phyloP scores from a whole-genome alignment of 306 rosid genomes.

The Quercus mongolica region DNA sequence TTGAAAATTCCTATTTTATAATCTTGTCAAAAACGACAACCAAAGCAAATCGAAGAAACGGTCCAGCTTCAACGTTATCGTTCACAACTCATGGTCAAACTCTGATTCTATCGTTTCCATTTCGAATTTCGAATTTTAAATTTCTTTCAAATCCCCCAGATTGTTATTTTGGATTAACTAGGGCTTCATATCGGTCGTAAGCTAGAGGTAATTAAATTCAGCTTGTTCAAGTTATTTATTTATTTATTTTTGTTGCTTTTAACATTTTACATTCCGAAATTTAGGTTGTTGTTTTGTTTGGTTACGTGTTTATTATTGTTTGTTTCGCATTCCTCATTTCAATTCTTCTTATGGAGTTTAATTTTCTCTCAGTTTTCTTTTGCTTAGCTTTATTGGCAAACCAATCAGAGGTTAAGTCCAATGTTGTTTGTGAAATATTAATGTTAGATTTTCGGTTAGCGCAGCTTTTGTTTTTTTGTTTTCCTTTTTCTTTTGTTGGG shows the following conservation, averaged over 20 bases:
- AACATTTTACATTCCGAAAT: not conserved
- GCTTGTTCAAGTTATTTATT: not conserved
- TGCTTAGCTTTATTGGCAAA: not conserved
- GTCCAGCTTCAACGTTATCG: not conserved
- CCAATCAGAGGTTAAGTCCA: not conserved
- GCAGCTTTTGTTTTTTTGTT: no score
- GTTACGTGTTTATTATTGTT: not conserved
- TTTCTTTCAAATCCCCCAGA: not conserved
- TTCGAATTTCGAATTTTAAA: not conserved
- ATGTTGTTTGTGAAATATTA: not conserved
- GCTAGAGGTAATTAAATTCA: slow-evolving; percentile 2
- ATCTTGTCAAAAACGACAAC: no score
- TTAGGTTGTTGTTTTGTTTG: not conserved
- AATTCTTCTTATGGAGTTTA: not conserved
- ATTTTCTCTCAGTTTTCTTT: not conserved
- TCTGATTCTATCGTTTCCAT: not conserved
- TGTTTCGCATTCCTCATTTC: no score
- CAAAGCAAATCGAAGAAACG: not conserved
- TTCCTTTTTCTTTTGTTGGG: not conserved
- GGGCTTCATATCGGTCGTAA: not conserved
- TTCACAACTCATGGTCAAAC: not conserved
- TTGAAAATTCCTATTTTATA: not conserved
- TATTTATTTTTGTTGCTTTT: not conserved
- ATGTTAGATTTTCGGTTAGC: not conserved
- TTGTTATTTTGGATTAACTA: not conserved